Evolutionary conservation across 2,329 filamentous ascomycete genomes (phyloP).

Genomic region (Geosmithia flava): DNA sequence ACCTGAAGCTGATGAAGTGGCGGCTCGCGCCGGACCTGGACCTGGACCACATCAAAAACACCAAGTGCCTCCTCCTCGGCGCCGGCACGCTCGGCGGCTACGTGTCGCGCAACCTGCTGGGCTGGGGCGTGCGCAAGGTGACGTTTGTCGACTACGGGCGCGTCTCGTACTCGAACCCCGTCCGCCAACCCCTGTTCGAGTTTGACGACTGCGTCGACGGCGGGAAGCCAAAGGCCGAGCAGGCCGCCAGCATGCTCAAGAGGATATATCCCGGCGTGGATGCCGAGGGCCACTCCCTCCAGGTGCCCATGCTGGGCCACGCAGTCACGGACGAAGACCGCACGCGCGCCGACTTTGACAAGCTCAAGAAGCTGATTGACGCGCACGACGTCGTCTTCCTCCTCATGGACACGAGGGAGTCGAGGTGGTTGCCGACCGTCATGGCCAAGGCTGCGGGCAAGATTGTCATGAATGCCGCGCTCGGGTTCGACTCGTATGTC

Average conservation of each 20-base stretch:
- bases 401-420: conserved; percentile 94
- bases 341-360: conserved; percentile 62
- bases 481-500: conserved; percentile 94
- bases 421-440: conserved; percentile 87
- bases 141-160: conserved; percentile 90
- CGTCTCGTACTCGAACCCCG: conserved; percentile 93
- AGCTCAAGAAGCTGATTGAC: conserved; percentile 61
- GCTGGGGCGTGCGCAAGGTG: conserved; percentile 91
- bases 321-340: conserved; percentile 63
- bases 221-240: conserved; percentile 69
- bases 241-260: conserved; percentile 67
- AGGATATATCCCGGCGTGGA: conserved; percentile 89
- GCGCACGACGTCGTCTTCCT: conserved; percentile 88
- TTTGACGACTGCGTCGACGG: conserved; percentile 83
- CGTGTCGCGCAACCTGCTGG: conserved; percentile 82
- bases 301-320: conserved; percentile 93
- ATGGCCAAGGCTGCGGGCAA: conserved; percentile 91
- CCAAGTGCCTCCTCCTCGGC: conserved; percentile 80
- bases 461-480: conserved; percentile 90
- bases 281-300: conserved; percentile 64
- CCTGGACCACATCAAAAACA: conserved; percentile 78
- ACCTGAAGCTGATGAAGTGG: conserved; percentile 98
- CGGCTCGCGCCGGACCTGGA: conserved; percentile 81
- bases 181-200: conserved; percentile 83
- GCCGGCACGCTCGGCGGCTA: conserved; percentile 91